phyloP scores from a whole-genome alignment of 768 basidiomycete genomes.

The Hygrocybe punicea region DNA sequence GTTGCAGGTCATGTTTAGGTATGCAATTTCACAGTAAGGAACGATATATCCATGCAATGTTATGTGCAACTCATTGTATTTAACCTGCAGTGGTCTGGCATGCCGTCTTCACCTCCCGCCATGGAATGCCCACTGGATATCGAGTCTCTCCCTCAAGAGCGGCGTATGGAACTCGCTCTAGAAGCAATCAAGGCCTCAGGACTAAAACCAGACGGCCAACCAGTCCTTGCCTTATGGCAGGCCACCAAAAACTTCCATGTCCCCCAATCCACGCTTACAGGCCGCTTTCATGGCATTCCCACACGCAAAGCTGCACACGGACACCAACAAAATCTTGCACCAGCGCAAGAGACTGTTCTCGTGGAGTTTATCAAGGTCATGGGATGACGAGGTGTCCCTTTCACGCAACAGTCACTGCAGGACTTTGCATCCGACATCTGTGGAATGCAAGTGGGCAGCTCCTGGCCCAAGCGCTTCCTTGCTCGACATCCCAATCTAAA shows the following conservation, averaged over 20 bases:
- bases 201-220: conserved; percentile 6
- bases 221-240: conserved; percentile 10
- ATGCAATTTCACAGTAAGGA: no score
- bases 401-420: conserved; percentile 11
- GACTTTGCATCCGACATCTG: conserved; percentile 15
- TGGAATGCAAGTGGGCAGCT: conserved; percentile 10
- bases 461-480: conserved; percentile 1
- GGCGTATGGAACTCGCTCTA: conserved; percentile 14
- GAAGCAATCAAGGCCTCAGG: conserved; percentile 8
- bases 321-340: conserved; percentile 15
- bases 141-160: conserved; percentile 7
- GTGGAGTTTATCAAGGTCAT: conserved; percentile 23
- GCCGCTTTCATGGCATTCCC: neutral
- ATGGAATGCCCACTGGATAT: neutral
- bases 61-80: no score
- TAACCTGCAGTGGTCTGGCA: no score
- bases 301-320: conserved; percentile 12
- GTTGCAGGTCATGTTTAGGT: no score
- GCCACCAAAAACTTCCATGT: conserved; percentile 22
- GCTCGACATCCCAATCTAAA: conserved; percentile 4
- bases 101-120: no score
- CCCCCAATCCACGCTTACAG: conserved; percentile 6
- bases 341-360: conserved; percentile 21
- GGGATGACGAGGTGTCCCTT: conserved; percentile 18
- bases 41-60: no score